Evolutionary conservation across 106 monocot species (phyloP), one percentile per base, ranked within the genome.

Genomic region (Dioscorea dumetorum): DNA sequence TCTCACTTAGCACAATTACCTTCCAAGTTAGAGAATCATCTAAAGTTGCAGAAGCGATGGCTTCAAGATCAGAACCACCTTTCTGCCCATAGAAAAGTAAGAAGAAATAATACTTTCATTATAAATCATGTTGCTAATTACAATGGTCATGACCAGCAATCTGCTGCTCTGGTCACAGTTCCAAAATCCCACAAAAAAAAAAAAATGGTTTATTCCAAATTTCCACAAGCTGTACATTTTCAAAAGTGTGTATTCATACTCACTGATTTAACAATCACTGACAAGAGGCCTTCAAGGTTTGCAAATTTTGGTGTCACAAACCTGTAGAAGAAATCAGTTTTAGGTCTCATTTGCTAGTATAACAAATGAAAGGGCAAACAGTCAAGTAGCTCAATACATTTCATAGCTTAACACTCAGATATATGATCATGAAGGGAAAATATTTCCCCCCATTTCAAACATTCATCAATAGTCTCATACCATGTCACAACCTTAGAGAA

Each of bases 11-110:
- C 28, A 1, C 28, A 28, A 28, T 28, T 28, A 89, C 91, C 85
- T 91, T 81, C 90, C 90, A 91, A 61, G 35, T 80, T n/a, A 87
- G 69, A 33, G 90, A 91, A 74, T 80, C 72, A 79, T 87, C 86
- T 9, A 83, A 11, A 21, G 78, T 76, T 71, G 63, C 56, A 23
- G 65, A 63, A 69, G 87, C 73, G 58, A 79, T 75, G 31, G 80
- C 70, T 72, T 81, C 81, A 34, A 91, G 78, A 28, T 28, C 28
- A 67, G 86, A 87, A n/a, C 87, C 81, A 34, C 75, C 67, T 67
- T 76, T 62, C 90, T 86, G 83, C 41, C 41, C 49, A 72, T 53
- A 7, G 19, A 67, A 63, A 49, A 66, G 23, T 16, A 58, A 49
- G 5, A 50, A 12, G 50, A 19, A 49, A 67, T 54, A 18, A 53